Evolutionary conservation across 2,329 filamentous ascomycete species (phyloP).

Genomic region (Fusarium buharicum): DNA sequence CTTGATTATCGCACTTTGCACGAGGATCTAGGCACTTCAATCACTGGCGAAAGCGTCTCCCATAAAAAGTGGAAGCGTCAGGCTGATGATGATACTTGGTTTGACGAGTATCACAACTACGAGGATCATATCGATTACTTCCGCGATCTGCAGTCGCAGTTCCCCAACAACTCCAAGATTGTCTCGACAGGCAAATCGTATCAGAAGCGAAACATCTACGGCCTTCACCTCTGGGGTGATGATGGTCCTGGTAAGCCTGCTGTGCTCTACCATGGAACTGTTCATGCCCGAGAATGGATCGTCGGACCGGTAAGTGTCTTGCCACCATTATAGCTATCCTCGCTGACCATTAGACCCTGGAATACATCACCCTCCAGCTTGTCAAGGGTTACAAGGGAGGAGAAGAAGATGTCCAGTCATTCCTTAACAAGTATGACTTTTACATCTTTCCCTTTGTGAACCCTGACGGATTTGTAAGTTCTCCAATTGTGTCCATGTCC

Average conservation of each 20-base stretch:
- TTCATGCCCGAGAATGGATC: slow-evolving; percentile 67
- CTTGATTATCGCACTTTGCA: slow-evolving; percentile 48
- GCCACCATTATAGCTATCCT: neutral
- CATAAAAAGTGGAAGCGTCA: slow-evolving; percentile 42
- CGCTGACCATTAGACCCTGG: slow-evolving; percentile 48
- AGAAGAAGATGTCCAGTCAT: slow-evolving; percentile 51
- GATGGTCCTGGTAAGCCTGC: slow-evolving; percentile 59
- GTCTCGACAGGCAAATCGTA: slow-evolving; percentile 58
- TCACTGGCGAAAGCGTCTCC: slow-evolving; percentile 43
- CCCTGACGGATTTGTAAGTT: slow-evolving; percentile 54
- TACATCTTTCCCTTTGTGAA: slow-evolving; percentile 64
- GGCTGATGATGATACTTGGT: slow-evolving; percentile 55
- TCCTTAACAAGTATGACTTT: slow-evolving; percentile 67
- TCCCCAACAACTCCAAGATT: slow-evolving; percentile 59
- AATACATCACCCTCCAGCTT: slow-evolving; percentile 60
- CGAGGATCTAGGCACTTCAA: slow-evolving; percentile 46
- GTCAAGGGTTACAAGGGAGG: slow-evolving; percentile 54
- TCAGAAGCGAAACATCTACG: slow-evolving; percentile 65
- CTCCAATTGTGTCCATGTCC: rapidly evolving
- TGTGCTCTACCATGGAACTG: slow-evolving; percentile 61
- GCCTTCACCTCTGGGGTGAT: slow-evolving; percentile 61
- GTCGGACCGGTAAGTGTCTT: slow-evolving; percentile 62
- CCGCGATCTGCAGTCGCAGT: slow-evolving; percentile 53
- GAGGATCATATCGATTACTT: slow-evolving; percentile 61
- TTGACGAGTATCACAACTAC: slow-evolving; percentile 61